Evolutionary conservation across 2,329 filamentous ascomycete species (phyloP).

Genomic region (Aotearoamyces nothofagi): DNA sequence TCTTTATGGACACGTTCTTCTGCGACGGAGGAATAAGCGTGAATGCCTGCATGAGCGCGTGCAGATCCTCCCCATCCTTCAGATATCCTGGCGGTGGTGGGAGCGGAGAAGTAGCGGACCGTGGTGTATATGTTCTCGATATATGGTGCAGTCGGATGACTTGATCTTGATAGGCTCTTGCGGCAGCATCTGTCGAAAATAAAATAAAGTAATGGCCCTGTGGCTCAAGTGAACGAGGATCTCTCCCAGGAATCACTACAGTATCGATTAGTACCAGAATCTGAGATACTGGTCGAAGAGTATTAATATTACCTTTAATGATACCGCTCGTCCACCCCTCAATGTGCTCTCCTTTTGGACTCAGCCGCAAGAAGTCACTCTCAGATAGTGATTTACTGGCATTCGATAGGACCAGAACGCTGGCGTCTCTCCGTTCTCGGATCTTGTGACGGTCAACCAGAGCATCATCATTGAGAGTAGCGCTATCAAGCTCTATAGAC

Average conservation of each 20-base stretch:
- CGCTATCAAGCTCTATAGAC: too few species aligned
- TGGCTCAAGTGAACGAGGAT: conserved; percentile 46
- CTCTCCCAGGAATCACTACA: conserved; percentile 47
- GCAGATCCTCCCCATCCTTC: conserved; percentile 29
- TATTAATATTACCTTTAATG: conserved; percentile 29
- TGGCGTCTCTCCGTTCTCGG: conserved; percentile 2
- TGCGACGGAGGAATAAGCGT: conserved; percentile 30
- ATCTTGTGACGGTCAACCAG: too few species aligned
- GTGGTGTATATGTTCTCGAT: conserved; percentile 24
- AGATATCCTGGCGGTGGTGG: conserved; percentile 25
- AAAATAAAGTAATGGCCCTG: conserved; percentile 53
- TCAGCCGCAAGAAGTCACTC: conserved; percentile 56
- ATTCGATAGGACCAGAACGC: conserved; percentile 38
- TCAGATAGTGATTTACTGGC: conserved; percentile 43
- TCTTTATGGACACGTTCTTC: conserved; percentile 18
- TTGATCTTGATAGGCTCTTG: conserved; percentile 43
- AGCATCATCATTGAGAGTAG: too few species aligned
- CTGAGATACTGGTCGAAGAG: neutral
- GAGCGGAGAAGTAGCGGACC: conserved; percentile 23
- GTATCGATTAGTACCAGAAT: conserved; percentile 6
- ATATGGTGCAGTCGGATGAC: conserved; percentile 33
- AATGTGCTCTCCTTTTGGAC: conserved; percentile 45
- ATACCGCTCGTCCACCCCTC: conserved; percentile 53
- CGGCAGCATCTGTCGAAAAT: conserved; percentile 45
- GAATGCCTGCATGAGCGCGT: conserved; percentile 30